Evolutionary conservation across 2,329 filamentous ascomycete species (phyloP).

Genomic region (Exophiala bonariae): DNA sequence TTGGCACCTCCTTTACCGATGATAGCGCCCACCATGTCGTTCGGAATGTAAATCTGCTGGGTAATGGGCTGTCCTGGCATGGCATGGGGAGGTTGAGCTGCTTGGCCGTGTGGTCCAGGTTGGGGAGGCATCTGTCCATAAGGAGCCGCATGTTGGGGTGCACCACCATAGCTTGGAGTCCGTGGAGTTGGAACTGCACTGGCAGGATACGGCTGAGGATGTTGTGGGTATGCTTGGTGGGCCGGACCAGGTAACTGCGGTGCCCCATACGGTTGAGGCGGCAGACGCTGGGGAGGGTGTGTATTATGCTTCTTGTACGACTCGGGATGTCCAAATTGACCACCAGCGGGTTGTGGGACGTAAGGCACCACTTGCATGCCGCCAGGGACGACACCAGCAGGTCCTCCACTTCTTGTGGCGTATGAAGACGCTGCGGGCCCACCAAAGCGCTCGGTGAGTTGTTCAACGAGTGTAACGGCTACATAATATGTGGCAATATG

Average conservation of each 20-base stretch:
- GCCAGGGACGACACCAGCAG: conserved; percentile 88
- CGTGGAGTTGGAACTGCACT: conserved; percentile 66
- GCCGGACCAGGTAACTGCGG: conserved; percentile 72
- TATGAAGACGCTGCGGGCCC: conserved; percentile 97
- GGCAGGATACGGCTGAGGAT: conserved; percentile 68
- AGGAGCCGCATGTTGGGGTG: conserved; percentile 73
- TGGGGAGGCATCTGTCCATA: conserved; percentile 64
- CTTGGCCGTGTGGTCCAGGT: conserved; percentile 62
- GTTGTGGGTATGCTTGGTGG: conserved; percentile 38
- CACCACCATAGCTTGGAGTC: conserved; percentile 71
- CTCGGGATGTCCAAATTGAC: conserved; percentile 88
- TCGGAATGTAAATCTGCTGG: conserved; percentile 98
- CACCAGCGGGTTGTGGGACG: conserved; percentile 86
- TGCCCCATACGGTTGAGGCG: conserved; percentile 61
- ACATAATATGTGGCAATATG: conserved; percentile 99
- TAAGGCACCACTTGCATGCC: conserved; percentile 99
- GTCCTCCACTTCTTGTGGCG: conserved; percentile 88
- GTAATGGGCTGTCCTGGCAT: conserved; percentile 83
- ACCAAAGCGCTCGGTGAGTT: conserved; percentile 93
- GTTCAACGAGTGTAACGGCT: conserved; percentile 94
- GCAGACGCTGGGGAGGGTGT: conserved; percentile 72
- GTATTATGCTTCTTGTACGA: conserved; percentile 72
- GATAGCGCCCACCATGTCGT: conserved; percentile 99
- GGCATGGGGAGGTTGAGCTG: conserved; percentile 66
- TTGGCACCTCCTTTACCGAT: conserved; percentile 98